A percentile compares a stretch with the other conserved stretches of the same genome.
Conservation (phyloP, 2,329 filamentous ascomycete species). For the Leptographium procerum region DNA sequence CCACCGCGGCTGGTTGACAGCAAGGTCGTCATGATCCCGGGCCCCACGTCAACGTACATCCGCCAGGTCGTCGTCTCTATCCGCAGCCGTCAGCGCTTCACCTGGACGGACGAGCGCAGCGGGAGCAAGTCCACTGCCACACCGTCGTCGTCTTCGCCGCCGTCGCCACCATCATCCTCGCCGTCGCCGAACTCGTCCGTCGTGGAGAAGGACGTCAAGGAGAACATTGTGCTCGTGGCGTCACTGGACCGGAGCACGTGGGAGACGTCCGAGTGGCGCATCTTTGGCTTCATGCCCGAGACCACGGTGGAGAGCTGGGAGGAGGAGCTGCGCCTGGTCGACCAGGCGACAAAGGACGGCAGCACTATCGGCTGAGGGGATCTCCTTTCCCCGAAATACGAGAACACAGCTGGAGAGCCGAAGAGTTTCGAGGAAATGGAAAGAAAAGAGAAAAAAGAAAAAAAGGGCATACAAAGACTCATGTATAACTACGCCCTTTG, state of each 20-base stretch:
- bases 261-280: slow-evolving; percentile 42
- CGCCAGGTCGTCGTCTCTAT: slow-evolving; percentile 50
- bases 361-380: neutral
- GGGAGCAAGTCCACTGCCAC: neutral
- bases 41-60: slow-evolving; percentile 24
- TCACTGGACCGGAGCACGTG: slow-evolving; percentile 33
- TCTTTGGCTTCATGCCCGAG: slow-evolving; percentile 52
- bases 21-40: slow-evolving; percentile 36
- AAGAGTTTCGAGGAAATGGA: neutral
- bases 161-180: slow-evolving; percentile 13
- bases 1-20: slow-evolving; percentile 44
- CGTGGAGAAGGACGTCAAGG: slow-evolving; percentile 40
- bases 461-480: no score
- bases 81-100: slow-evolving; percentile 41
- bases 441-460: neutral
- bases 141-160: slow-evolving; percentile 18
- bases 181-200: slow-evolving; percentile 30
- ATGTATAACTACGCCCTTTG: no score
- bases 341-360: neutral
- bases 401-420: no score
- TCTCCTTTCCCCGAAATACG: no score
- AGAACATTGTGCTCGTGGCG: slow-evolving; percentile 53
- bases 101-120: slow-evolving; percentile 20
- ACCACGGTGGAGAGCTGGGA: slow-evolving; percentile 34
- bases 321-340: slow-evolving; percentile 14